Evolutionary conservation across 2,329 filamentous ascomycete species (phyloP).

Genomic region (Verticillium isaacii): DNA sequence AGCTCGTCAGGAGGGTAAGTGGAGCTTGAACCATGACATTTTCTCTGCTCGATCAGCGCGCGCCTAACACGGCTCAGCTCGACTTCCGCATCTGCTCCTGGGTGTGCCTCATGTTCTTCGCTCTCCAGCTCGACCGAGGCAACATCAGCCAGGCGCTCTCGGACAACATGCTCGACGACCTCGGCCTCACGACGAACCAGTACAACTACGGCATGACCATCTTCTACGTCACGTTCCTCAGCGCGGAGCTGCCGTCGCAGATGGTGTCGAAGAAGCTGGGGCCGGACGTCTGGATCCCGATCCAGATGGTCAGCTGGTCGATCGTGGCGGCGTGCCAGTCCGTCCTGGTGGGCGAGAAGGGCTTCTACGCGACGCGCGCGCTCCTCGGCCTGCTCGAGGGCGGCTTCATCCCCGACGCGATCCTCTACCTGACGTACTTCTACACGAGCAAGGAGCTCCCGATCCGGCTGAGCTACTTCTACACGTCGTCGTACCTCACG

Average conservation of each 20-base stretch:
- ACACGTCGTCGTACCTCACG: constrained; percentile 52
- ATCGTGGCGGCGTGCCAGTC: constrained; percentile 27
- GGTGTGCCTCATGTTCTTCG: constrained; percentile 27
- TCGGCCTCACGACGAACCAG: constrained; percentile 31
- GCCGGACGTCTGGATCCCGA: constrained; percentile 43
- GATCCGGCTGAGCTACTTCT: constrained; percentile 60
- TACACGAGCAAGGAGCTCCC: constrained; percentile 65
- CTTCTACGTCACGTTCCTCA: constrained; percentile 42
- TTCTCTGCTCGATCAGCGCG: constrained; percentile 8
- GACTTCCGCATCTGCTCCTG: constrained; percentile 34
- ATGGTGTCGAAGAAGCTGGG: constrained; percentile 44
- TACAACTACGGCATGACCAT: constrained; percentile 46
- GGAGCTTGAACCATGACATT: not conserved
- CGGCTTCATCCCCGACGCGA: constrained; percentile 51
- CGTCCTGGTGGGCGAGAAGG: constrained; percentile 19
- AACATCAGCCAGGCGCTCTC: constrained; percentile 29
- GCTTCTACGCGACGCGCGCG: constrained; percentile 25
- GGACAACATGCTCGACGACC: constrained; percentile 24
- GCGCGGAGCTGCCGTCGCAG: constrained; percentile 50
- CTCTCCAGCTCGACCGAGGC: constrained; percentile 28
- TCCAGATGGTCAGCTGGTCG: constrained; percentile 35
- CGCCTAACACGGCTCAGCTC: constrained; percentile 13
- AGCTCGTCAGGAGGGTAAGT: constrained; percentile 45
- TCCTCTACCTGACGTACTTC: constrained; percentile 53
- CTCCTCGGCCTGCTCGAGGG: constrained; percentile 47